Conservation (phyloP, 805 yeast genomes). For the Candida odintsovae region DNA sequence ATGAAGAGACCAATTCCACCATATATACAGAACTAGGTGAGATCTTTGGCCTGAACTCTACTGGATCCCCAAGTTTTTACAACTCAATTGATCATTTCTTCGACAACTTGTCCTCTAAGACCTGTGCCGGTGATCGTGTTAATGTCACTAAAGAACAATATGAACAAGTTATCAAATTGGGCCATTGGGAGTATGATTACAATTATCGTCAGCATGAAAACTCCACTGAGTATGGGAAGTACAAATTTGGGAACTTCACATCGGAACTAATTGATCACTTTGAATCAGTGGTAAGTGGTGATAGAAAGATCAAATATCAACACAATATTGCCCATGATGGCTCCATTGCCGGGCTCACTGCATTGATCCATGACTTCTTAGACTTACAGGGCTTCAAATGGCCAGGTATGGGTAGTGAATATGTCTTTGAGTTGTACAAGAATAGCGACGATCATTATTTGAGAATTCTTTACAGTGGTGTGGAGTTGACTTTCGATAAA, state of each 20-base stretch:
- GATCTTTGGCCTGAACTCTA: slow-evolving; percentile 17
- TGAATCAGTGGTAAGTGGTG: slow-evolving; percentile 24
- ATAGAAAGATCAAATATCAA: slow-evolving; percentile 25
- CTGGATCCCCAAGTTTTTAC: slow-evolving; percentile 19
- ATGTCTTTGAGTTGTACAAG: slow-evolving; percentile 34
- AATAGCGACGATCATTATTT: slow-evolving; percentile 18
- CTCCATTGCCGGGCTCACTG: slow-evolving; percentile 28
- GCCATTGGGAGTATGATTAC: slow-evolving; percentile 41
- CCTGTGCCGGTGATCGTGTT: slow-evolving; percentile 33
- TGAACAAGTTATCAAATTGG: slow-evolving; percentile 35
- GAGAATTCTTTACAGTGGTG: slow-evolving; percentile 33
- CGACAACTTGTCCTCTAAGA: slow-evolving; percentile 35
- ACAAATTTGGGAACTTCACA: slow-evolving; percentile 32
- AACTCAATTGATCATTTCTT: slow-evolving; percentile 36
- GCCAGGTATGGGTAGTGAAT: slow-evolving; percentile 46
- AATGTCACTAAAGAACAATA: slow-evolving; percentile 26
- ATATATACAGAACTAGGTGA: slow-evolving; percentile 22
- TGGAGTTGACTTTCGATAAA: slow-evolving; percentile 15
- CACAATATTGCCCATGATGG: slow-evolving; percentile 42
- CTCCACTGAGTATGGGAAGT: slow-evolving; percentile 29
- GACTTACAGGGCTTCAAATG: slow-evolving; percentile 30
- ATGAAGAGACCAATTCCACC: slow-evolving; percentile 28
- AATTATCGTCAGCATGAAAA: slow-evolving; percentile 28
- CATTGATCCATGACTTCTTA: slow-evolving; percentile 27
- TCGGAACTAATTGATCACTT: slow-evolving; percentile 30